Evolutionary conservation across 1,284 basidiomycete genomes (phyloP), one percentile per base, ranked within the genome.

Genomic region (Marasmius sp.): DNA sequence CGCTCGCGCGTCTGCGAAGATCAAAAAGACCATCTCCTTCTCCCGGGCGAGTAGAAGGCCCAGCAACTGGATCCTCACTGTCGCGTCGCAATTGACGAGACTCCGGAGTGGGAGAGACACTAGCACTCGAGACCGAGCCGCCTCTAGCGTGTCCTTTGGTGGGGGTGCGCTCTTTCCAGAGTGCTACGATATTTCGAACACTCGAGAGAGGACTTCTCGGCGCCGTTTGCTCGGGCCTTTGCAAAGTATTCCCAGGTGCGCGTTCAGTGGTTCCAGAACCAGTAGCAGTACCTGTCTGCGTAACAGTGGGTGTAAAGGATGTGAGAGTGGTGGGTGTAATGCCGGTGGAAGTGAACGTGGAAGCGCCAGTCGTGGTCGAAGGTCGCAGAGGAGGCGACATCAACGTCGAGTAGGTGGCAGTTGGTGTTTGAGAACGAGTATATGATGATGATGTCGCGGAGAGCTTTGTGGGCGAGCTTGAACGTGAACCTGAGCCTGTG

Each of bases 151-250:
- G 70, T 20, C 53, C 69, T 56, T 71, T 73, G 64, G 68, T 74
- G 4, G 79, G 88, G 2, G 83, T 86, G 37, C 84, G 83, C 65
- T 87, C 87, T 71, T 89, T 92, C 92, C 92, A 94, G 3, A 88
- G 81, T 0, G 87, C 85, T 11, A 95, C 88, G 62, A 94, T 88
- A 65, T 91, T 93, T 33, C 89, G 82, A 38, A 94, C 89, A 11
- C 87, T 87, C 0, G 85, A 79, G 14, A 91, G 76, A 1, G 90
- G 89, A 5, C 87, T 89, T 6, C 86, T 82, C 6, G 88, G 86
- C 1, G 86, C 85, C 0, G 79, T 76, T 64, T 84, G 83, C 3
- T 49, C 39, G 8, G 86, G 84, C 50, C 85, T 80, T 38, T 85
- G 83, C 14, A 87, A 74, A 47, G 75, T 72, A 8, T 74, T 69